Evolutionary conservation across 108 stramenopile genomes (phyloP).

Genomic region (Pseudonitzschia multiseries): DNA sequence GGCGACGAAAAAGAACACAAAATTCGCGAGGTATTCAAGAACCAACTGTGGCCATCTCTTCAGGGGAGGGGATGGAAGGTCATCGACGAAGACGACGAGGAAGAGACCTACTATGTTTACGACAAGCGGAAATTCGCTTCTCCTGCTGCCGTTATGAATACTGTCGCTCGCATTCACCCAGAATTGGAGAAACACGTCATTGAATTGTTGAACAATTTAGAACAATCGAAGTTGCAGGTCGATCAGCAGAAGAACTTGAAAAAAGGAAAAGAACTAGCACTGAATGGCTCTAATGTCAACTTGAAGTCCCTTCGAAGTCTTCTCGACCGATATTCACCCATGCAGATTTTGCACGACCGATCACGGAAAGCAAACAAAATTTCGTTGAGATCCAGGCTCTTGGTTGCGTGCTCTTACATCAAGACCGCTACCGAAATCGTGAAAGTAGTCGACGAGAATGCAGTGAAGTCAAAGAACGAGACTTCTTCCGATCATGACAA

Average conservation of each 20-base stretch:
- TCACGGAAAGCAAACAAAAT: slow-evolving; percentile 35
- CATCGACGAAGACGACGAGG: slow-evolving; percentile 24
- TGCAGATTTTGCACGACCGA: slow-evolving; percentile 68
- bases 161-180: slow-evolving; percentile 57
- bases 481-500: slow-evolving; percentile 9
- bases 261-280: slow-evolving; percentile 24
- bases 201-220: slow-evolving; percentile 44
- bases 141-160: slow-evolving; percentile 56
- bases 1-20: neutral
- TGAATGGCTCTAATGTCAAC: slow-evolving; percentile 28
- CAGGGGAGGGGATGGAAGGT: slow-evolving; percentile 72
- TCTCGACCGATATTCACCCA: slow-evolving; percentile 58
- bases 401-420: slow-evolving; percentile 38
- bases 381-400: slow-evolving; percentile 40
- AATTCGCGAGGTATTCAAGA: slow-evolving; percentile 30
- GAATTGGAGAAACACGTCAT: slow-evolving; percentile 60
- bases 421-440: slow-evolving; percentile 26
- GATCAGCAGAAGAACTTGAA: slow-evolving; percentile 15
- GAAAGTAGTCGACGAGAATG: neutral
- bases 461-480: neutral
- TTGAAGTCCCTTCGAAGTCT: slow-evolving; percentile 48
- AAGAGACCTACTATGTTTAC: slow-evolving; percentile 33
- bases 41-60: slow-evolving; percentile 63
- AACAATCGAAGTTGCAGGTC: slow-evolving; percentile 11
- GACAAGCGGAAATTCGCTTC: slow-evolving; percentile 43